phyloP scores from a whole-genome alignment of 768 basidiomycete species.

The Chalciporus pseudorubinellus region DNA sequence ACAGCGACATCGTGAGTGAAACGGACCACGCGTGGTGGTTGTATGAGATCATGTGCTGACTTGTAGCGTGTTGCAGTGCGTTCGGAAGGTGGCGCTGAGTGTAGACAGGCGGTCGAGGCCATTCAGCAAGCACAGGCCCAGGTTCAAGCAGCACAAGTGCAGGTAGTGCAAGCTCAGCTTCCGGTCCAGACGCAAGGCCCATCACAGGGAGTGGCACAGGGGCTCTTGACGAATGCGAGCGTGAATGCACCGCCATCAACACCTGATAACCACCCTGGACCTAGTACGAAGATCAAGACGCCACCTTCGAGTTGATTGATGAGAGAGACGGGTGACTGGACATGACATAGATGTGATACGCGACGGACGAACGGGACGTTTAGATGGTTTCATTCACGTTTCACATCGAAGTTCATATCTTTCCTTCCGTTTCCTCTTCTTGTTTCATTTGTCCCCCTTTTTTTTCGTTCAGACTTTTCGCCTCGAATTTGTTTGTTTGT shows the following conservation, averaged over 20 bases:
- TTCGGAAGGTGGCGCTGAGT: slow-evolving; percentile 82
- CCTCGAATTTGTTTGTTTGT: no score
- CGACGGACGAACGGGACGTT: slow-evolving; percentile 23
- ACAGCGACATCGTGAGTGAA: slow-evolving; percentile 72
- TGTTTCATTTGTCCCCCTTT: not conserved
- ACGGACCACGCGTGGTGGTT: slow-evolving; percentile 22
- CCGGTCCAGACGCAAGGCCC: slow-evolving; percentile 21
- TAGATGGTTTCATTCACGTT: slow-evolving; percentile 18
- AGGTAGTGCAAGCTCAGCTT: slow-evolving; percentile 16
- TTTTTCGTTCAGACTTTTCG: not conserved
- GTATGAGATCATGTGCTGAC: slow-evolving; percentile 27
- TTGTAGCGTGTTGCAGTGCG: slow-evolving; percentile 51
- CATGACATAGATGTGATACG: slow-evolving; percentile 21
- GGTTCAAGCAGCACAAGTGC: slow-evolving; percentile 18
- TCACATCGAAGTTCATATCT: not conserved
- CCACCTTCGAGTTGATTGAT: slow-evolving; percentile 18
- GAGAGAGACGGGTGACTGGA: slow-evolving; percentile 1
- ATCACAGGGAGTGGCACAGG: slow-evolving; percentile 23
- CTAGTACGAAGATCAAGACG: slow-evolving; percentile 18
- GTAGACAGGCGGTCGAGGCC: slow-evolving; percentile 46
- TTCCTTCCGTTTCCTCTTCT: not conserved
- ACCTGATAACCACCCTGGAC: slow-evolving; percentile 24
- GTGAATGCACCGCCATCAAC: slow-evolving; percentile 15
- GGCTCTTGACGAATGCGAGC: slow-evolving; percentile 12
- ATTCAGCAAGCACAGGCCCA: slow-evolving; percentile 34